Evolutionary conservation across 768 basidiomycete species (phyloP).

Genomic region (Lyophyllum decastes): DNA sequence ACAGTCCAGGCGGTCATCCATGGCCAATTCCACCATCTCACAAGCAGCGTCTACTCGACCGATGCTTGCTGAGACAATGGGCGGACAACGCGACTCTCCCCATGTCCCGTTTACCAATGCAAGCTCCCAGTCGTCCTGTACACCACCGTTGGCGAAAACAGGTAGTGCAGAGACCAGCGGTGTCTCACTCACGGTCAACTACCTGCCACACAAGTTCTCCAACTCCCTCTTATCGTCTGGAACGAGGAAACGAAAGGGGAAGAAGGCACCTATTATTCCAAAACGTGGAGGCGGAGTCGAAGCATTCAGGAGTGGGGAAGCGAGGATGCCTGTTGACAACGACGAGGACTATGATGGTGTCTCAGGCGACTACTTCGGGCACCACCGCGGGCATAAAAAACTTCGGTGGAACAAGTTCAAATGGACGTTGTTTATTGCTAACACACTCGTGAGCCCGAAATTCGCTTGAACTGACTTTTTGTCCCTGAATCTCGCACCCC

Average conservation of each 20-base stretch:
- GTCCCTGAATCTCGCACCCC: background rate
- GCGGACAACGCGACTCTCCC: constrained; percentile 19
- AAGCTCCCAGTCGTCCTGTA: constrained; percentile 8
- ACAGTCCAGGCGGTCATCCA: constrained; percentile 20
- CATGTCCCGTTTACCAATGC: constrained; percentile 17
- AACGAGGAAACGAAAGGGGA: constrained; percentile 36
- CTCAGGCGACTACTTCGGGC: constrained; percentile 43
- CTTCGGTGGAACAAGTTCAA: constrained; percentile 86
- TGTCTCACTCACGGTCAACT: constrained; percentile 59
- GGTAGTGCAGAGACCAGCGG: constrained; percentile 14
- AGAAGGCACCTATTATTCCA: constrained; percentile 36
- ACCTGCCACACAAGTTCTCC: constrained; percentile 75
- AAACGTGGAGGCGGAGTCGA: constrained; percentile 73
- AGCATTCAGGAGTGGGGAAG: constrained; percentile 56
- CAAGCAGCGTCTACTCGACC: constrained; percentile 21
- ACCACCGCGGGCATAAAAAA: constrained; percentile 36
- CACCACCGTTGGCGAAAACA: constrained; percentile 10
- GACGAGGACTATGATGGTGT: constrained; percentile 59
- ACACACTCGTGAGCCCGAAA: constrained; percentile 38
- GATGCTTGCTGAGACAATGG: constrained; percentile 16
- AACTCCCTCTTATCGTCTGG: constrained; percentile 41
- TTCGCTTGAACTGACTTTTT: background rate
- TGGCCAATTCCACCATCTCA: constrained; percentile 22
- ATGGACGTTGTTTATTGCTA: constrained; percentile 69
- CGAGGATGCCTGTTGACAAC: constrained; percentile 49